Evolutionary conservation across 768 basidiomycete genomes (phyloP).

Genomic region (Boletus rufocinnamomeus): DNA sequence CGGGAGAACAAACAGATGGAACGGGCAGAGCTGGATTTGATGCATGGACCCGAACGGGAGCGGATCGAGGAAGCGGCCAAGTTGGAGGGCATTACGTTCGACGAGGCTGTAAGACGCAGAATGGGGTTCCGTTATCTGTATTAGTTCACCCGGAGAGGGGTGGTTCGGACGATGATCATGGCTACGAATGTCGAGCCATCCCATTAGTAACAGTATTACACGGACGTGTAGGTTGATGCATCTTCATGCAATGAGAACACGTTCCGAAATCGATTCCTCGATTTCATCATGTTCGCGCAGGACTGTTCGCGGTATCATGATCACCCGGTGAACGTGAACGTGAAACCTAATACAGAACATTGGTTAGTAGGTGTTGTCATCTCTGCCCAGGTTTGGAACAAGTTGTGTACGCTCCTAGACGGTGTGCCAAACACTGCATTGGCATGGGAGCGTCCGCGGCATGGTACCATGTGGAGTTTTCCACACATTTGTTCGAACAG

Average conservation of each 20-base stretch:
- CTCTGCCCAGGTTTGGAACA: no score
- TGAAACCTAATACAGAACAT: not conserved
- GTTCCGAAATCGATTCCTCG: no score
- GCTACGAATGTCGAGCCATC: not conserved
- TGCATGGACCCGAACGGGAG: conserved; percentile 46
- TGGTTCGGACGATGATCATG: not conserved
- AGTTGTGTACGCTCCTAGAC: no score
- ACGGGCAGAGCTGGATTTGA: conserved; percentile 45
- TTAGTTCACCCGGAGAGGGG: conserved; percentile 26
- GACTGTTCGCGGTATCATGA: no score
- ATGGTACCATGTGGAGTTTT: not conserved
- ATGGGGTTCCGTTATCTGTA: conserved; percentile 61
- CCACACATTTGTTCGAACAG: not conserved
- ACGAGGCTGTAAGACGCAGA: conserved; percentile 57
- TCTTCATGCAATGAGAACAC: not conserved
- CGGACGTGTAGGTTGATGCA: not conserved
- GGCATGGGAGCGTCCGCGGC: no score
- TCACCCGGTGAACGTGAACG: not conserved
- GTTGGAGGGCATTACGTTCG: conserved; percentile 60
- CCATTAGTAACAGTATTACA: not conserved
- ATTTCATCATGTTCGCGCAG: not conserved
- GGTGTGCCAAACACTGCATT: no score
- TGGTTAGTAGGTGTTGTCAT: not conserved
- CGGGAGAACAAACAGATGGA: conserved; percentile 53
- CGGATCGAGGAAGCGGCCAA: conserved; percentile 59